These are phyloP conservation scores for Tympanopsis confertula DNA, from an alignment of 2,329 filamentous ascomycete genomes.

Conservation along the genomic window DNA sequence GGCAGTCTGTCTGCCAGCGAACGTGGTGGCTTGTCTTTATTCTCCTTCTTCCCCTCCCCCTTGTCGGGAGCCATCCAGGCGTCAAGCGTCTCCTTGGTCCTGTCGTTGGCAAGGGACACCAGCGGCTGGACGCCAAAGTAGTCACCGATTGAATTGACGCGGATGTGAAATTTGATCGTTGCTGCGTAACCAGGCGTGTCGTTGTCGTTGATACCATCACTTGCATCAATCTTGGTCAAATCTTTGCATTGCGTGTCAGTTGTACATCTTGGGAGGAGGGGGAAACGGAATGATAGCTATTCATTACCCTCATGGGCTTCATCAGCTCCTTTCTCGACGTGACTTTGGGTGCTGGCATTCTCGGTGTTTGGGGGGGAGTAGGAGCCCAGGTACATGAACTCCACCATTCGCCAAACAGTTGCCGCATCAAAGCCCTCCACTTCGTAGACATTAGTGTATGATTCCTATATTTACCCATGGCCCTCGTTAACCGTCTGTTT, in stretches of 20 bases:
- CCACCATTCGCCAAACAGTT: slow-evolving; percentile 5
- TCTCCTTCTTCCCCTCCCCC: neutral
- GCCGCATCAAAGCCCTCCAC: slow-evolving; percentile 3
- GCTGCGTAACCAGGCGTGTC: too few relatives aligned
- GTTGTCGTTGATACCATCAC: too few relatives aligned
- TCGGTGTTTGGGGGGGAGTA: slow-evolving; percentile 1
- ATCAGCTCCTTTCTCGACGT: too few relatives aligned
- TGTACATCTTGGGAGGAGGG: too few relatives aligned
- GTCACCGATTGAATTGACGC: neutral
- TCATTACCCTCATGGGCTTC: too few relatives aligned
- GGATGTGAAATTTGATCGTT: too few relatives aligned
- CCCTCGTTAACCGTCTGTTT: too few relatives aligned
- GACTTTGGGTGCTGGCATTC: neutral
- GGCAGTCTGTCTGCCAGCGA: neutral
- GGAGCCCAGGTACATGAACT: slow-evolving; percentile 5
- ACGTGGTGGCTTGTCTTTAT: neutral
- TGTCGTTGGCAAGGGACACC: neutral
- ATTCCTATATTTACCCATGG: slow-evolving; percentile 2
- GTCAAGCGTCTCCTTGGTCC: neutral
- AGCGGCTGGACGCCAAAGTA: neutral
- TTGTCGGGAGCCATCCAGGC: neutral
- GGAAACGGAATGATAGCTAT: too few relatives aligned
- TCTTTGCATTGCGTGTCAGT: too few relatives aligned
- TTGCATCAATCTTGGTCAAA: too few relatives aligned
- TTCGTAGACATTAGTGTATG: slow-evolving; percentile 2